Evolutionary conservation across 2,329 filamentous ascomycete species (phyloP), one percentile per base, ranked within the genome.

Genomic region (Cladosporium austrohemisphaericum): DNA sequence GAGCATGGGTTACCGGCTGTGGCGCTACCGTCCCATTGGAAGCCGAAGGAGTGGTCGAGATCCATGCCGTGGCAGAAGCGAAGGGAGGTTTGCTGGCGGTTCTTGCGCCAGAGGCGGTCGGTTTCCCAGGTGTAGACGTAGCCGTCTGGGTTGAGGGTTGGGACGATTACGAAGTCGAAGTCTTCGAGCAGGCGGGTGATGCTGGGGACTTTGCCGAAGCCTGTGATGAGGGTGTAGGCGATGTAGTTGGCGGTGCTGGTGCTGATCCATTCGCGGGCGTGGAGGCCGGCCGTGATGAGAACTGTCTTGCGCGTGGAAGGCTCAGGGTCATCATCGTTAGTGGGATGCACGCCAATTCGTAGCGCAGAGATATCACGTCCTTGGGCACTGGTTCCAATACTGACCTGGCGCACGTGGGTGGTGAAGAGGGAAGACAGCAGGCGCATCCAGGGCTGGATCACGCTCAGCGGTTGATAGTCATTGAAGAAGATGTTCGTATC

Each of bases 261-360:
- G 38, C 89, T 88, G 57, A 98, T 95, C 93, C 93, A 98, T 74
- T 98, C 93, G 29, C 93, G 81, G 3, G 91, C 92, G 67, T 97
- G 93, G n/a, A 87, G 77, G 41, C 92, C 92, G 47, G 89, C 93
- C 3, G 84, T 84, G 16, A 98, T 75, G 43, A 95, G 74, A 50
- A 95, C 81, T 0, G 88, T 92, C 65, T 88, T 88, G 41, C 87
- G 81, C 4, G 74, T 76, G 10, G 64, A 61, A 3, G 67, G 62
- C 2, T 70, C 60, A 5, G 76, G 68, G 22, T 76, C 62, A 47
- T 73, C 61, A 37, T 73, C 59, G 64, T 75, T 74, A 28, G 74
- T 73, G 60, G 76, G 71, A 49, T 76, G 72, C 1, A 79, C 77
- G 14, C 91, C 88, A 3, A 97, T 77, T 52, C 86, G 83, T 18